phyloP scores from a whole-genome alignment of 2,329 filamentous ascomycete genomes.

The Aspergillus sojae region DNA sequence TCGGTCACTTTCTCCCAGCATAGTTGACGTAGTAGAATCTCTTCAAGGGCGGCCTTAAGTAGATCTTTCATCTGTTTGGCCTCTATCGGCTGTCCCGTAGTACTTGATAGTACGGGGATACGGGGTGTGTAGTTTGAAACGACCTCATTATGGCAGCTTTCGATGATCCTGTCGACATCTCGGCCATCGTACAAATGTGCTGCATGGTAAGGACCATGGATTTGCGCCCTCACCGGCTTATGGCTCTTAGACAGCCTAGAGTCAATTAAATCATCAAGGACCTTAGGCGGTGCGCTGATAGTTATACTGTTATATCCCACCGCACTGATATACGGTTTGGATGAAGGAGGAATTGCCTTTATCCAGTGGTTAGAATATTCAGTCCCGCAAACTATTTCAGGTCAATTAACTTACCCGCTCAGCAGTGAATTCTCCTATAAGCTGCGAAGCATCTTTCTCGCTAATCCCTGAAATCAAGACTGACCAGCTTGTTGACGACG shows the following conservation, averaged over 20 bases:
- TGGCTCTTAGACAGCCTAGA: slow-evolving; percentile 51
- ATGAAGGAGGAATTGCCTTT: slow-evolving; percentile 52
- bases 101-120: slow-evolving; percentile 37
- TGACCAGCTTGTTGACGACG: slow-evolving; percentile 40
- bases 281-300: slow-evolving; percentile 60
- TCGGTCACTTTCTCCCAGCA: slow-evolving; percentile 46
- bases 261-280: slow-evolving; percentile 56
- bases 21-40: slow-evolving; percentile 43
- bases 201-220: slow-evolving; percentile 63
- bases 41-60: slow-evolving; percentile 36
- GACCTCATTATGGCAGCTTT: slow-evolving; percentile 33
- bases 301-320: slow-evolving; percentile 62
- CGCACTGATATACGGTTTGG: slow-evolving; percentile 61
- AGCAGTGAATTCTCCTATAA: slow-evolving; percentile 28
- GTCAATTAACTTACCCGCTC: slow-evolving; percentile 26
- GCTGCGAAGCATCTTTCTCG: slow-evolving; percentile 30
- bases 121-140: slow-evolving; percentile 30
- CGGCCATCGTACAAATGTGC: slow-evolving; percentile 55
- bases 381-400: background rate
- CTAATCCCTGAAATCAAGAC: slow-evolving; percentile 43
- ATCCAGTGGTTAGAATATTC: background rate
- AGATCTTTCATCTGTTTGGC: slow-evolving; percentile 35
- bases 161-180: slow-evolving; percentile 56
- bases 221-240: slow-evolving; percentile 56
- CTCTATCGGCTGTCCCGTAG: slow-evolving; percentile 35